Conservation (phyloP, 208 protist genomes). For the Trypanosoma cruzi region DNA sequence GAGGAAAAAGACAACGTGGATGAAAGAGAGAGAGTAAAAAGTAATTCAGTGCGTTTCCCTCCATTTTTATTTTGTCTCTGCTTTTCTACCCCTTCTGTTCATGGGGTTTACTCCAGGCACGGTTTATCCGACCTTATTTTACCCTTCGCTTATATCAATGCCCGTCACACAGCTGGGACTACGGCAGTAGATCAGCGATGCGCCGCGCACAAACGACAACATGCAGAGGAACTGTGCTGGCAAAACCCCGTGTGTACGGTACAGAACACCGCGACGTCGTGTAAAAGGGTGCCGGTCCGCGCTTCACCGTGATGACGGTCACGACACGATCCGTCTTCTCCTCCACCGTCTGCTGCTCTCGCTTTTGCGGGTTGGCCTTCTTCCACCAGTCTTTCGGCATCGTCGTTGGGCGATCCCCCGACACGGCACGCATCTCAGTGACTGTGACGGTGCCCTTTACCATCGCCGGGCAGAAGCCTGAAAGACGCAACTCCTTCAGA, state of each 20-base stretch:
- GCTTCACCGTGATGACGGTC: constrained; percentile 66
- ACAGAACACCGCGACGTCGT: constrained; percentile 43
- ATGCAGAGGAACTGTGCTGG: constrained; percentile 75
- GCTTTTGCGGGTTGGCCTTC: constrained; percentile 3
- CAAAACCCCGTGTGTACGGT: constrained; percentile 76
- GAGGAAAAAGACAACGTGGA: too few relatives aligned
- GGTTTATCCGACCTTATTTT: neutral
- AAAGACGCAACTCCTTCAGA: constrained; percentile 46
- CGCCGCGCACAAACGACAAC: constrained; percentile 47
- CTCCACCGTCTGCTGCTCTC: neutral
- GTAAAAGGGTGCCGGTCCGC: constrained; percentile 82
- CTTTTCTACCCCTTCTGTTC: too few relatives aligned
- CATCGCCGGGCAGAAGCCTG: constrained; percentile 87
- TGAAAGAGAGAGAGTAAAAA: too few relatives aligned
- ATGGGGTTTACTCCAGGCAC: neutral
- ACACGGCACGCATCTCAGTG: constrained; percentile 59
- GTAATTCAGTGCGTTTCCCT: too few relatives aligned
- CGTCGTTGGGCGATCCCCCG: neutral
- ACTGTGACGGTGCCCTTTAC: constrained; percentile 64
- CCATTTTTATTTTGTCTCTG: too few relatives aligned
- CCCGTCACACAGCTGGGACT: neutral
- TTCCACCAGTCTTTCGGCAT: constrained; percentile 86
- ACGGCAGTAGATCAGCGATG: constrained; percentile 47
- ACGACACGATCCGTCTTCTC: constrained; percentile 39
- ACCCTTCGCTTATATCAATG: neutral